These are phyloP conservation scores for Samsoniella hepiali DNA, from an alignment of 2,329 filamentous ascomycete species.

Conservation along the genomic window DNA sequence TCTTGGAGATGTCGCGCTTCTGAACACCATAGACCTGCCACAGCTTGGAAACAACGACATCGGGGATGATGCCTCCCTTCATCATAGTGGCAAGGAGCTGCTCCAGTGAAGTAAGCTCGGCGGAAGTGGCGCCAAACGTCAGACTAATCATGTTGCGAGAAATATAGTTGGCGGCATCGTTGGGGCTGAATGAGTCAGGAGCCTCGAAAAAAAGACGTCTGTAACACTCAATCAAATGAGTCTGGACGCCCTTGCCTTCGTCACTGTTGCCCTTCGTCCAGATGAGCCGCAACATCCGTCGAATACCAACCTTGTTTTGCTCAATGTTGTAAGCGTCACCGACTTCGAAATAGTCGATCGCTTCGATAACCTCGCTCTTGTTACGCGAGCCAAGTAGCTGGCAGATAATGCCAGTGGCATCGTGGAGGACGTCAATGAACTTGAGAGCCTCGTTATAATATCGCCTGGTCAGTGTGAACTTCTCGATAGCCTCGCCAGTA, in stretches of 20 bases:
- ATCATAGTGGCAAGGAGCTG: constrained; percentile 97
- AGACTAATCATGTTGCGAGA: constrained; percentile 98
- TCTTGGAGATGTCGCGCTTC: constrained; percentile 86
- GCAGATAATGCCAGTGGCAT: constrained; percentile 74
- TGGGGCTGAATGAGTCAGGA: constrained; percentile 79
- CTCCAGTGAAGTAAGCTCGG: constrained; percentile 91
- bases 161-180: constrained; percentile 92
- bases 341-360: constrained; percentile 97
- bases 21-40: constrained; percentile 98
- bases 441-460: constrained; percentile 92
- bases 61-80: constrained; percentile 83
- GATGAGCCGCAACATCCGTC: constrained; percentile 92
- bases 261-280: constrained; percentile 99
- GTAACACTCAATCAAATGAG: constrained; percentile 95
- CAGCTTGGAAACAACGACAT: constrained; percentile 82
- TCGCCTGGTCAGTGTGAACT: constrained; percentile 80
- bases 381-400: constrained; percentile 91
- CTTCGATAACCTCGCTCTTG: constrained; percentile 97
- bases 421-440: constrained; percentile 89
- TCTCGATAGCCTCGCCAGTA: constrained; percentile 82
- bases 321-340: constrained; percentile 96
- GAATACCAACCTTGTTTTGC: constrained; percentile 86
- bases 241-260: constrained; percentile 96
- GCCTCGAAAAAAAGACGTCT: constrained; percentile 94
- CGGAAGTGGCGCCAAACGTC: constrained; percentile 91